These are phyloP conservation scores for Lactarius hengduanensis DNA, from an alignment of 768 basidiomycete species.

Conservation along the genomic window DNA sequence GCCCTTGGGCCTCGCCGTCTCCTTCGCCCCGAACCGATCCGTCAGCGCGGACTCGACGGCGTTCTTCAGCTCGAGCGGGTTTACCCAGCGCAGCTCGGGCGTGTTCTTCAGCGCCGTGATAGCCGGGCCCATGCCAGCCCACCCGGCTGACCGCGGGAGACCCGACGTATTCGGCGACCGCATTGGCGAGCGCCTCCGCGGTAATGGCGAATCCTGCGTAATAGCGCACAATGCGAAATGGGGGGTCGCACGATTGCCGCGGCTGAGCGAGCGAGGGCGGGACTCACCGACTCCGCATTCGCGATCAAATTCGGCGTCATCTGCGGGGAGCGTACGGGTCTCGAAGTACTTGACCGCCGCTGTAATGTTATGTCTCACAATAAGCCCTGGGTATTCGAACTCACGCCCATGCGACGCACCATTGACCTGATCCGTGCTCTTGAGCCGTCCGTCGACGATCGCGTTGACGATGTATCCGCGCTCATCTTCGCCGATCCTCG, in stretches of 20 bases:
- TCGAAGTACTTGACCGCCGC: slow-evolving; percentile 79
- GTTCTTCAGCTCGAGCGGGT: slow-evolving; percentile 80
- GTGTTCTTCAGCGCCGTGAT: slow-evolving; percentile 62
- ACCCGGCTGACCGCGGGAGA: slow-evolving; percentile 59
- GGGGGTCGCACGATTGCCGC: not conserved
- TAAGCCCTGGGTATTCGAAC: not conserved
- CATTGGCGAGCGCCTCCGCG: slow-evolving; percentile 54
- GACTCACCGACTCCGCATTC: slow-evolving; percentile 84
- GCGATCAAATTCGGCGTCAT: slow-evolving; percentile 69
- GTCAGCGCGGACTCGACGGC: slow-evolving; percentile 68
- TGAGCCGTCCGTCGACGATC: slow-evolving; percentile 71
- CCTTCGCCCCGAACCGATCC: slow-evolving; percentile 71
- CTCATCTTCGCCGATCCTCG: slow-evolving; percentile 60
- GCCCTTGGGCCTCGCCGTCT: slow-evolving; percentile 58
- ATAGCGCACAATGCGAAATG: not conserved
- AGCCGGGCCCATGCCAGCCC: slow-evolving; percentile 69
- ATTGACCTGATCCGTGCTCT: slow-evolving; percentile 80
- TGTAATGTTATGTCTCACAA: slow-evolving; percentile 32
- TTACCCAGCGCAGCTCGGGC: slow-evolving; percentile 76
- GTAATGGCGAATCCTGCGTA: slow-evolving; percentile 75
- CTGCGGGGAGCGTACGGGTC: slow-evolving; percentile 54
- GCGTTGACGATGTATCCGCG: slow-evolving; percentile 61
- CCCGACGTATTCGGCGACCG: slow-evolving; percentile 57
- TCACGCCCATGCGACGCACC: slow-evolving; percentile 48
- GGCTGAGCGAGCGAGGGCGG: not conserved